Percentiles rank a stretch among this genome's conserved stretches.
Evolutionary conservation across 108 stramenopile species (phyloP).

Genomic region (Licmophora abbreviata): DNA sequence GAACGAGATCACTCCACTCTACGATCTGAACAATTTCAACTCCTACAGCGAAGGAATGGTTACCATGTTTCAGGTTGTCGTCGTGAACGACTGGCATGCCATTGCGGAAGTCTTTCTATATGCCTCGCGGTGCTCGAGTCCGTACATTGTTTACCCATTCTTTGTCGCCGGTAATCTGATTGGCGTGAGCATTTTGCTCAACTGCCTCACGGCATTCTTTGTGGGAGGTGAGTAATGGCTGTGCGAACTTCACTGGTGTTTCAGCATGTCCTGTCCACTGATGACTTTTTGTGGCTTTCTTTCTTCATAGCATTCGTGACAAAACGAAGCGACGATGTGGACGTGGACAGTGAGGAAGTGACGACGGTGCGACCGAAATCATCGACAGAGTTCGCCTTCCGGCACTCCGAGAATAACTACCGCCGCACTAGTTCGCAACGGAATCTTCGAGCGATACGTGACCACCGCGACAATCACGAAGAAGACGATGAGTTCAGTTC

Average conservation of each 20-base stretch:
- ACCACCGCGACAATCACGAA: not conserved
- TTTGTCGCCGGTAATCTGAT: slow-evolving; percentile 32
- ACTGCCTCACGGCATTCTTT: slow-evolving; percentile 48
- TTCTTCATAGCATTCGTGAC: slow-evolving; percentile 27
- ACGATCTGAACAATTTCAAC: slow-evolving; percentile 68
- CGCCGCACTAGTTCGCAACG: not conserved
- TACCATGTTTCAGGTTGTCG: slow-evolving; percentile 49
- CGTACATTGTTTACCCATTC: slow-evolving; percentile 40
- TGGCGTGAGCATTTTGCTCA: slow-evolving; percentile 35
- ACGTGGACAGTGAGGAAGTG: not conserved
- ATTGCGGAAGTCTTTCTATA: slow-evolving; percentile 41
- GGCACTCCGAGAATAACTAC: not conserved
- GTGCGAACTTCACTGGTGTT: not conserved
- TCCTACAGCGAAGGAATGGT: slow-evolving; percentile 38
- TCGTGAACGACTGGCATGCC: slow-evolving; percentile 60
- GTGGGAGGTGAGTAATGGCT: slow-evolving; percentile 32
- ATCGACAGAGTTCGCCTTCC: not conserved
- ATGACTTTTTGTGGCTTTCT: too few species aligned
- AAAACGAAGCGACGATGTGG: slow-evolving; percentile 9
- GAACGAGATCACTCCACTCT: slow-evolving; percentile 25
- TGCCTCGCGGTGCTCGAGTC: slow-evolving; percentile 23
- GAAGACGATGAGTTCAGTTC: not conserved
- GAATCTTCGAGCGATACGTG: not conserved
- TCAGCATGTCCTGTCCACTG: not conserved
- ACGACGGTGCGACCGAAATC: not conserved